Conservation (phyloP, 495 filamentous ascomycete genomes). For the Beverwykella pulmonaria region DNA sequence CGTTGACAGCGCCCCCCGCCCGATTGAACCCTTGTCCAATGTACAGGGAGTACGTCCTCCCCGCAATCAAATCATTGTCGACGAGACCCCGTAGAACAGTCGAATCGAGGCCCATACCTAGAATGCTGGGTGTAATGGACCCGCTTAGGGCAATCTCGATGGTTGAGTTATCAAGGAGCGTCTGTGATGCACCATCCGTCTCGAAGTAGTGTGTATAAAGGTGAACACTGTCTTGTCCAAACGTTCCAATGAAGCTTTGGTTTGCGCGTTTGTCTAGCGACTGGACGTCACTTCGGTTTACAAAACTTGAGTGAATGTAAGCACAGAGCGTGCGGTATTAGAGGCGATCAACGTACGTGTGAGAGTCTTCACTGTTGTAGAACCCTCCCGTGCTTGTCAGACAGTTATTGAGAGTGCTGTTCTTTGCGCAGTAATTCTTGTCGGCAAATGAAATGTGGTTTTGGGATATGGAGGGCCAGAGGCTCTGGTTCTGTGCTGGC, state of each 20-base stretch:
- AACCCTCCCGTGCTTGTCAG: slow-evolving; percentile 32
- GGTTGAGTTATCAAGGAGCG: slow-evolving; percentile 32
- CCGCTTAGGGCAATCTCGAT: slow-evolving; percentile 35
- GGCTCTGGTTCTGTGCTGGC: slow-evolving; percentile 45
- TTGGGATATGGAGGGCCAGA: slow-evolving; percentile 42
- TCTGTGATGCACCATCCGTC: slow-evolving; percentile 38
- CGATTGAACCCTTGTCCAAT: slow-evolving; percentile 39
- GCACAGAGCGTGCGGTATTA: background rate
- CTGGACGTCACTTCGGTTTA: slow-evolving; percentile 18
- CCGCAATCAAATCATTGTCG: slow-evolving; percentile 36
- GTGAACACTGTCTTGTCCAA: slow-evolving; percentile 37
- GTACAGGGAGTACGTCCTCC: slow-evolving; percentile 42
- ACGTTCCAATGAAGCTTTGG: slow-evolving; percentile 17
- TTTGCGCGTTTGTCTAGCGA: slow-evolving; percentile 28
- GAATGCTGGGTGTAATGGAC: slow-evolving; percentile 27
- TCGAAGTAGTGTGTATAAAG: slow-evolving; percentile 47
- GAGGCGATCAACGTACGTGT: slow-evolving; percentile 22
- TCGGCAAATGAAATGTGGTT: slow-evolving; percentile 41
- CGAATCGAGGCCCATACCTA: slow-evolving; percentile 41
- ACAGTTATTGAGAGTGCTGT: slow-evolving; percentile 38
- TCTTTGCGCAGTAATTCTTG: slow-evolving; percentile 28
- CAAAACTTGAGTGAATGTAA: slow-evolving; percentile 17
- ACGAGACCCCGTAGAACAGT: slow-evolving; percentile 38
- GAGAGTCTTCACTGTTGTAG: slow-evolving; percentile 31
- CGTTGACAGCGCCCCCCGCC: slow-evolving; percentile 39